Percentiles rank a stretch among this genome's conserved stretches.
phyloP scores from a whole-genome alignment of 2,329 filamentous ascomycete species.

The Elsinoe ampelina region DNA sequence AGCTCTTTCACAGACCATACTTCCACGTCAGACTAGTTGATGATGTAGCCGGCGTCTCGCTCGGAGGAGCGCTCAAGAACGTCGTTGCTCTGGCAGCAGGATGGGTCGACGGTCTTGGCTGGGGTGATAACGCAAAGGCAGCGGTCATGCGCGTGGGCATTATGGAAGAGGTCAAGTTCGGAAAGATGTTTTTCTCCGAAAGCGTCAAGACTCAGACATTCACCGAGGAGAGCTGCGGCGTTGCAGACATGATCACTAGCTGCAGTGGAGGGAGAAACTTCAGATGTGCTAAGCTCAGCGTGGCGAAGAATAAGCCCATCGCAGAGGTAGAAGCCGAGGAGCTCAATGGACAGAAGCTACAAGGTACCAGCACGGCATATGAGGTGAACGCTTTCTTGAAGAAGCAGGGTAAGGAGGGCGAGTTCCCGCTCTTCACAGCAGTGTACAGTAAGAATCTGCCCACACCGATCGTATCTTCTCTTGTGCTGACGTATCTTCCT shows the following conservation, averaged over 20 bases:
- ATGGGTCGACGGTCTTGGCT: constrained; percentile 89
- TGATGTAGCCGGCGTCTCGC: constrained; percentile 93
- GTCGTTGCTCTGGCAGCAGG: constrained; percentile 89
- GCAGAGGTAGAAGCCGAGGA: constrained; percentile 81
- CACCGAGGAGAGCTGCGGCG: constrained; percentile 91
- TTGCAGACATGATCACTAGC: constrained; percentile 90
- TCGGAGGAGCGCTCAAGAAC: constrained; percentile 93
- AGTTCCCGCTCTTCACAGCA: constrained; percentile 88
- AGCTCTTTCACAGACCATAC: constrained; percentile 89
- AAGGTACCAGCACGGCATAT: constrained; percentile 83
- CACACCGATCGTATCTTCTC: background rate
- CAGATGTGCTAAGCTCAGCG: constrained; percentile 79
- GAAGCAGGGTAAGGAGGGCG: constrained; percentile 62
- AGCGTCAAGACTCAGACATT: constrained; percentile 77
- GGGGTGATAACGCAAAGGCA: constrained; percentile 98
- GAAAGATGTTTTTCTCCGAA: constrained; percentile 82
- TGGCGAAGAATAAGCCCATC: constrained; percentile 69
- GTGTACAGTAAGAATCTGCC: constrained; percentile 50
- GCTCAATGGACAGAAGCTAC: constrained; percentile 92
- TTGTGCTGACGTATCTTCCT: background rate
- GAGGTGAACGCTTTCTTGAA: constrained; percentile 88
- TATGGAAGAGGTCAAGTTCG: constrained; percentile 93
- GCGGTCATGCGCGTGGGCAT: constrained; percentile 95
- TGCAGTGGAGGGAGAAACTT: constrained; percentile 91
- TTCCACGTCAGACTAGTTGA: constrained; percentile 92